Evolutionary conservation across 768 basidiomycete species (phyloP).

Genomic region (Russula sp.): DNA sequence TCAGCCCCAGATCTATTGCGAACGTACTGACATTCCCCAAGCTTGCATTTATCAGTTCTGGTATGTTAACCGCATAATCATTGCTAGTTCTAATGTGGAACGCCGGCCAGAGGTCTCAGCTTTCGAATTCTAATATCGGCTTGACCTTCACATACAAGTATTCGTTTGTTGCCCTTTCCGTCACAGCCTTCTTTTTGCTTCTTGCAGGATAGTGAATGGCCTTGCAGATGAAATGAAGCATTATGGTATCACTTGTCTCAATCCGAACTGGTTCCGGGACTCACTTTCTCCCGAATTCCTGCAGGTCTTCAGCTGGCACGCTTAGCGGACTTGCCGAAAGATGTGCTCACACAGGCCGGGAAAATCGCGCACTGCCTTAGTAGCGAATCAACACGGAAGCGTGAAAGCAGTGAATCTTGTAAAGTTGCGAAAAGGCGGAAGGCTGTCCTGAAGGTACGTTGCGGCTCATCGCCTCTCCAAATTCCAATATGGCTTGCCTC

Average conservation of each 20-base stretch:
- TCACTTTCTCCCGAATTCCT: not conserved
- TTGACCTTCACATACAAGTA: conserved; percentile 77
- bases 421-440: conserved; percentile 56
- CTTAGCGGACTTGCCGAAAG: conserved; percentile 74
- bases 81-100: not conserved
- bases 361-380: conserved; percentile 54
- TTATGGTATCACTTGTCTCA: conserved; percentile 47
- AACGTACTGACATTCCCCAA: conserved; percentile 27
- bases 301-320: conserved; percentile 86
- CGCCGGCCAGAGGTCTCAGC: conserved; percentile 41
- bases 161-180: not conserved
- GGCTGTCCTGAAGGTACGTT: conserved; percentile 55
- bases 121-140: conserved; percentile 51
- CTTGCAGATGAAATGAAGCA: conserved; percentile 52
- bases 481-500: not conserved
- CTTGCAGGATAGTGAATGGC: conserved; percentile 65
- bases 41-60: conserved; percentile 60
- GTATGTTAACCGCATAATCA: not conserved
- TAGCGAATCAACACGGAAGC: conserved; percentile 46
- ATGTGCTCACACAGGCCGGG: conserved; percentile 57
- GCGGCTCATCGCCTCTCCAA: not conserved
- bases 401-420: conserved; percentile 55
- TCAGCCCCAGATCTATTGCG: not conserved
- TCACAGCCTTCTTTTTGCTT: not conserved
- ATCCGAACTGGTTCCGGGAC: not conserved